Evolutionary conservation across 768 basidiomycete species (phyloP).

Genomic region (Boletus sp.): DNA sequence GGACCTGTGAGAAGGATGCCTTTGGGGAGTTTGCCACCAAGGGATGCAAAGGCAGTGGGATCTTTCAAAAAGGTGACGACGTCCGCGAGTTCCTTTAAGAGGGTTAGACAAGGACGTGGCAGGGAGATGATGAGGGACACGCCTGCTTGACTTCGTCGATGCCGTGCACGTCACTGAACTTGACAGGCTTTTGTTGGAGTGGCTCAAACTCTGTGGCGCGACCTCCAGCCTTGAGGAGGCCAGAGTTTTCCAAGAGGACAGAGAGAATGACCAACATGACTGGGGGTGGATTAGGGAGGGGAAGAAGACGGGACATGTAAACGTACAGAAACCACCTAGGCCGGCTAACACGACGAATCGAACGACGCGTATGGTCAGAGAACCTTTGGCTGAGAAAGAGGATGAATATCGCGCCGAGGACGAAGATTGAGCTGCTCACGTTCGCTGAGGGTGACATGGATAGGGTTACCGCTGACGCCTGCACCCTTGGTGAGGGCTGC

Average conservation of each 20-base stretch:
- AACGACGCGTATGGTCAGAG: constrained; percentile 59
- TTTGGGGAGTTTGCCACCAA: constrained; percentile 93
- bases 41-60: constrained; percentile 80
- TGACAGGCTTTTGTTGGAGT: constrained; percentile 73
- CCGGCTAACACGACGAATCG: constrained; percentile 56
- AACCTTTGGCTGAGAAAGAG: constrained; percentile 54
- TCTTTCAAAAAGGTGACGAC: constrained; percentile 95
- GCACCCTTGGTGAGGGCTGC: constrained; percentile 42
- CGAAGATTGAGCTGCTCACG: constrained; percentile 43
- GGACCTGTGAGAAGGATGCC: constrained; percentile 89
- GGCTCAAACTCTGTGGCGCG: constrained; percentile 83
- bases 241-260: constrained; percentile 89
- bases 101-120: neutral
- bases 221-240: constrained; percentile 85
- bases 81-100: constrained; percentile 79
- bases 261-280: constrained; percentile 84
- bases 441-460: constrained; percentile 80
- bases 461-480: constrained; percentile 53
- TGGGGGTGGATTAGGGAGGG: constrained; percentile 25
- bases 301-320: neutral
- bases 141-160: constrained; percentile 96
- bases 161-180: constrained; percentile 94
- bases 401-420: neutral
- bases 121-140: constrained; percentile 17
- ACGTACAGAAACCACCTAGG: constrained; percentile 66